phyloP scores from a whole-genome alignment of 495 filamentous ascomycete genomes.

The Penicillium psychrofluorescens region DNA sequence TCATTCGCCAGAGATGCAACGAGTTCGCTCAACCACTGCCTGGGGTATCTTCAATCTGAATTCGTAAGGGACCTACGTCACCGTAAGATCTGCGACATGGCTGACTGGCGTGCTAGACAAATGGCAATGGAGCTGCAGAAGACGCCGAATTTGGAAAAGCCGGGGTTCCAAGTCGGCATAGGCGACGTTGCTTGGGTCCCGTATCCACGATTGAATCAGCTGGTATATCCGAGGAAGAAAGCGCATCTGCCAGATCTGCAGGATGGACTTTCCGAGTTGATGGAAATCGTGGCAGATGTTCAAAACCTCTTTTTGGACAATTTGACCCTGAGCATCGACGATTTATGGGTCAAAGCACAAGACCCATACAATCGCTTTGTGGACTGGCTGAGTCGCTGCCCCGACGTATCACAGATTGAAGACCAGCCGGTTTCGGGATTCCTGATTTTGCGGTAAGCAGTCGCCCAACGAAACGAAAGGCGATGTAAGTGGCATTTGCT shows the following conservation, averaged over 20 bases:
- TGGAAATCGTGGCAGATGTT: constrained; percentile 17
- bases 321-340: constrained; percentile 8
- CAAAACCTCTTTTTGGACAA: constrained; percentile 20
- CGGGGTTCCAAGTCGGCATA: constrained; percentile 11
- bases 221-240: constrained; percentile 19
- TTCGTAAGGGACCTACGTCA: constrained; percentile 10
- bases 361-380: constrained; percentile 17
- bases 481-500: too few relatives aligned
- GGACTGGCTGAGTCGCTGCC: constrained; percentile 19
- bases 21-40: constrained; percentile 19
- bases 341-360: constrained; percentile 14
- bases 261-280: constrained; percentile 16
- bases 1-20: constrained; percentile 13
- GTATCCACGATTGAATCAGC: constrained; percentile 32
- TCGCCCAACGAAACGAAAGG: too few relatives aligned
- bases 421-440: constrained; percentile 25
- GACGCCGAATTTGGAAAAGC: constrained; percentile 10
- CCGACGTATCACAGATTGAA: constrained; percentile 12
- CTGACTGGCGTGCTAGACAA: constrained; percentile 18
- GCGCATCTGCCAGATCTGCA: constrained; percentile 25
- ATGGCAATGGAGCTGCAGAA: constrained; percentile 25
- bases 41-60: constrained; percentile 32
- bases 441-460: constrained; percentile 30
- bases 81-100: background rate
- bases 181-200: constrained; percentile 25